Evolutionary conservation across 768 basidiomycete species (phyloP), one percentile per base, ranked within the genome.

Genomic region (Termitomyces sp.): DNA sequence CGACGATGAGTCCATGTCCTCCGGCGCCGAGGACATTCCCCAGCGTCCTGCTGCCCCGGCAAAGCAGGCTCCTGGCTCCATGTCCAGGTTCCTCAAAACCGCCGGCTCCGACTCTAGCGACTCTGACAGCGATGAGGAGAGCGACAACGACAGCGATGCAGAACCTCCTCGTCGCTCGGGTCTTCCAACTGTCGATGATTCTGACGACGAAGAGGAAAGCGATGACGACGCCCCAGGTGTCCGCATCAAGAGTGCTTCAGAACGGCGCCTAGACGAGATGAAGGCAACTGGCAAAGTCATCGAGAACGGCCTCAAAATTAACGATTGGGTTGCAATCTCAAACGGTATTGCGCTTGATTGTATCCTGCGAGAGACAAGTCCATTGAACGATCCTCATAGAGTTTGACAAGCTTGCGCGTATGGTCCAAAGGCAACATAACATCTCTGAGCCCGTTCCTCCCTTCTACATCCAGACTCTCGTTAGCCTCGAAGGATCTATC

Each of bases 261-360:
- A 95, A 70, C 95, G 92, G 70, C 80, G 95, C 50, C 70, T 94
- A 66, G 93, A 89, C 45, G 97, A 98, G 78, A 95, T 98, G 85
- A 95, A 98, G 70, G 84, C 84, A 1, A 89, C 88, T 3, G 91
- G 92, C 52, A 94, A 89, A 72, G 78, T 78, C 44, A 97, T 98
- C 76, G 92, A 96, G 44, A 98, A 99, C 67, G 94, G 88, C 18
- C 77, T 91, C 58, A 96, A 91, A 78, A 95, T 96, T 62, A 96
- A 95, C 64, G 94, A 99, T 73, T 99, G 97, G 97, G 86, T 88
- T 23, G 85, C 84, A 27, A 95, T 94, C 63, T 92, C 89, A 20
- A 87, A 82, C 56, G 95, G 95, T 94, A 63, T 53, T 20, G 1
- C 32, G 18, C 15, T 40, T 49, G 31, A 20, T 29, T 20, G n/a